Percentiles rank a stretch among this genome's conserved stretches.
phyloP scores from a whole-genome alignment of 2,329 filamentous ascomycete genomes.

The Colletotrichum musae region DNA sequence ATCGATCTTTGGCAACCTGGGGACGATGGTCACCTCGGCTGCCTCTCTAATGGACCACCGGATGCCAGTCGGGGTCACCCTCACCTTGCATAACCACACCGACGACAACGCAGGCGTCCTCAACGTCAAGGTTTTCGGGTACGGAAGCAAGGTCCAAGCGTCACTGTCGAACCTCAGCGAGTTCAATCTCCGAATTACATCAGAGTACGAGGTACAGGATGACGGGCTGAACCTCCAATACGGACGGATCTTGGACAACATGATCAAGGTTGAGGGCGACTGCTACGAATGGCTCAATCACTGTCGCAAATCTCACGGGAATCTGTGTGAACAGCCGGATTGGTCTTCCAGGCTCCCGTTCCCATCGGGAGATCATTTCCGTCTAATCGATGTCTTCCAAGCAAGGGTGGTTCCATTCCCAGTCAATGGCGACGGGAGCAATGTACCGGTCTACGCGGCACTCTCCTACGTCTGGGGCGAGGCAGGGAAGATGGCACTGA shows the following conservation, averaged over 20 bases:
- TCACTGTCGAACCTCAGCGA: neutral
- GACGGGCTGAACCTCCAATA: neutral
- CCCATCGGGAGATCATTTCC: neutral
- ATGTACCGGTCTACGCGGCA: neutral
- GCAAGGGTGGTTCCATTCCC: too few species aligned
- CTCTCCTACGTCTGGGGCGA: neutral
- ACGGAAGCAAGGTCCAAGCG: neutral
- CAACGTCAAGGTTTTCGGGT: neutral
- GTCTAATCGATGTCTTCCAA: neutral
- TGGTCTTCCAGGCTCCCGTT: neutral
- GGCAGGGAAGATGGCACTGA: neutral
- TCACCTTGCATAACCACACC: neutral
- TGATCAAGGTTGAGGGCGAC: neutral
- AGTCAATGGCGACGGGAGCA: too few species aligned
- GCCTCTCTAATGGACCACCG: accelerated
- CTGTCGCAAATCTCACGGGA: neutral
- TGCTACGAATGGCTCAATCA: neutral
- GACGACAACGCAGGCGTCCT: neutral
- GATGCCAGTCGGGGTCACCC: neutral
- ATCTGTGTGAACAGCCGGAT: neutral
- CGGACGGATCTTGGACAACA: neutral
- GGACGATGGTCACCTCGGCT: neutral
- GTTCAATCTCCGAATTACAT: neutral
- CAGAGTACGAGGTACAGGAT: accelerated
- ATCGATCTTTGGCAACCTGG: neutral